A percentile compares a stretch with the other conserved stretches of the same genome.
phyloP scores from a whole-genome alignment of 108 stramenopile species.

The Cyclotella distinguenda region DNA sequence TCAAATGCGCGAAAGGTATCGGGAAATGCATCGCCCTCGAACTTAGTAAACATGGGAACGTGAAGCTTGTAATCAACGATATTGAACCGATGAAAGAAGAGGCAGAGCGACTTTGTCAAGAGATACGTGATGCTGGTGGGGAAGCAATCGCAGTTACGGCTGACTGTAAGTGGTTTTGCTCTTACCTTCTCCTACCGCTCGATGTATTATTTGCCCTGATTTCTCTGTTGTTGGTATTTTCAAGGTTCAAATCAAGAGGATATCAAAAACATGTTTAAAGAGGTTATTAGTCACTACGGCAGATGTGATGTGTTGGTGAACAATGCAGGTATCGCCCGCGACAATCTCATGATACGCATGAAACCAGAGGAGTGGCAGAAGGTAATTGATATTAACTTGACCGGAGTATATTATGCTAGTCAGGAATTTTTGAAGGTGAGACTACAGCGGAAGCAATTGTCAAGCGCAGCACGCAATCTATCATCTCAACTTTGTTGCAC shows the following conservation, averaged over 20 bases:
- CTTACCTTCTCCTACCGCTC: not conserved
- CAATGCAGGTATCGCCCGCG: conserved; percentile 71
- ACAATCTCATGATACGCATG: conserved; percentile 67
- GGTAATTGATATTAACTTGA: conserved; percentile 84
- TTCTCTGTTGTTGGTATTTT: conserved; percentile 2
- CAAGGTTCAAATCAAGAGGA: conserved; percentile 45
- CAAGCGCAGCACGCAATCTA: not conserved
- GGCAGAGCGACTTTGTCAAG: conserved; percentile 20
- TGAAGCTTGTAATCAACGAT: conserved; percentile 50
- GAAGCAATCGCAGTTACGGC: conserved; percentile 49
- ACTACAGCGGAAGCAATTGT: not conserved
- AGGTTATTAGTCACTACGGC: conserved; percentile 44
- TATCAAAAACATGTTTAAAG: conserved; percentile 56
- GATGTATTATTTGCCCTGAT: not conserved
- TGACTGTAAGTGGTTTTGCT: conserved; percentile 24
- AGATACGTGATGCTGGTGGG: conserved; percentile 29
- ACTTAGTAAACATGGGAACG: conserved; percentile 52
- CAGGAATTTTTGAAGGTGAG: conserved; percentile 66
- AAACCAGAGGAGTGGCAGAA: conserved; percentile 66
- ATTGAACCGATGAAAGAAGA: conserved; percentile 34
- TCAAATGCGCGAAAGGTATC: conserved; percentile 27
- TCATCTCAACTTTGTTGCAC: not conserved
- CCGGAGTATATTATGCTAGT: conserved; percentile 74
- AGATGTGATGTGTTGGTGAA: conserved; percentile 58
- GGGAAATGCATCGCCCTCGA: conserved; percentile 64